Conservation (phyloP, 768 basidiomycete genomes). For the Pulveroboletus ravenelii region DNA sequence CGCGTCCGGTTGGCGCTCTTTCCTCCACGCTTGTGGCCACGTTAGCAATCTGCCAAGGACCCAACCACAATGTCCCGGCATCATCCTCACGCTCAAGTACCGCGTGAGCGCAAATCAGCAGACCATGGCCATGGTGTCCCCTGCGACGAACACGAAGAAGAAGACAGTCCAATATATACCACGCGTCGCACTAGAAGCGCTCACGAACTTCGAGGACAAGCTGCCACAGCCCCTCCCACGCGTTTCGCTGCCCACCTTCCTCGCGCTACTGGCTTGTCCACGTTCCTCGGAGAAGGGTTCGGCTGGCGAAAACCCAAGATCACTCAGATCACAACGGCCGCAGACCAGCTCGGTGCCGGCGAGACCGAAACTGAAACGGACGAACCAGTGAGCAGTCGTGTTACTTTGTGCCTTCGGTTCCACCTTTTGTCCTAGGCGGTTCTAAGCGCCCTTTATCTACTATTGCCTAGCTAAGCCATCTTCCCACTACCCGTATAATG, state of each 20-base stretch:
- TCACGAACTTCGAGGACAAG: conserved; percentile 16
- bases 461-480: conserved; percentile 47
- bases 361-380: conserved; percentile 80
- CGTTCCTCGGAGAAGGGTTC: conserved; percentile 24
- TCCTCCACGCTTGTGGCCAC: neutral
- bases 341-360: conserved; percentile 56
- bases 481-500: conserved; percentile 65
- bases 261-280: conserved; percentile 18
- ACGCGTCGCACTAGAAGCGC: conserved; percentile 22
- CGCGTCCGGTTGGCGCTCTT: neutral
- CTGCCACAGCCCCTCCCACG: neutral
- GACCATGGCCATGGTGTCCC: neutral
- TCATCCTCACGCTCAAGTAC: neutral
- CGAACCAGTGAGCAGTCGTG: conserved; percentile 53
- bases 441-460: conserved; percentile 5
- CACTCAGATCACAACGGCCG: conserved; percentile 55
- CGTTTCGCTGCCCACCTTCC: conserved; percentile 10
- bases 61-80: neutral
- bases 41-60: neutral
- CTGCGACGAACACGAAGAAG: neutral
- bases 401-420: neutral
- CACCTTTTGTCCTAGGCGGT: neutral
- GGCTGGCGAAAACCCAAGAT: conserved; percentile 37
- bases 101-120: neutral
- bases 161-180: conserved; percentile 12